These are phyloP conservation scores for Quercus phellos DNA, from an alignment of 331 rosid genomes.

Conservation along the genomic window DNA sequence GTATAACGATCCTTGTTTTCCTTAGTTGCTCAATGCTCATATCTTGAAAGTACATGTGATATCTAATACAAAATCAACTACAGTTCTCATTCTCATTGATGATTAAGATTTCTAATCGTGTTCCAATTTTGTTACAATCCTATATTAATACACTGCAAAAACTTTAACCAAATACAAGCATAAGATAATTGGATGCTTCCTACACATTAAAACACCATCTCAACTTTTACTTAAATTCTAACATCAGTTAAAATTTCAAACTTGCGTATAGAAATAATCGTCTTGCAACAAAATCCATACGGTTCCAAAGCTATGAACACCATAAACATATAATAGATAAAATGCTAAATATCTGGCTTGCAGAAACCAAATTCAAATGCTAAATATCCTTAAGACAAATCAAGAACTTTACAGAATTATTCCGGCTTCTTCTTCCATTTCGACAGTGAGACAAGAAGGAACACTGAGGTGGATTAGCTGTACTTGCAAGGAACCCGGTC, in stretches of 20 bases:
- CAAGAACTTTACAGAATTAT: conserved; percentile 62
- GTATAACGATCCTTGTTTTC: background rate
- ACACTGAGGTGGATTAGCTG: conserved; percentile 62
- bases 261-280: background rate
- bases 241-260: background rate
- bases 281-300: background rate
- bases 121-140: background rate
- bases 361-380: conserved; percentile 12
- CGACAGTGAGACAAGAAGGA: conserved; percentile 29
- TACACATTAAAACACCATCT: background rate
- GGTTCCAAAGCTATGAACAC: background rate
- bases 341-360: background rate
- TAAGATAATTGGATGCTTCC: background rate
- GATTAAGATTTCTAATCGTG: background rate
- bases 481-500: conserved; percentile 91
- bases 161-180: background rate
- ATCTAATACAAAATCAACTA: background rate
- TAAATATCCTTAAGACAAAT: conserved; percentile 24
- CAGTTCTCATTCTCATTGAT: background rate
- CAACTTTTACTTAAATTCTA: background rate
- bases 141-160: background rate
- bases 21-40: background rate
- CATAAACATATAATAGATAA: background rate
- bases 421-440: conserved; percentile 60
- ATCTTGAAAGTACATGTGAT: background rate